Base-by-base conservation (phyloP, 2,329 filamentous ascomycete genomes). In the Pyricularia grisea region DNA sequence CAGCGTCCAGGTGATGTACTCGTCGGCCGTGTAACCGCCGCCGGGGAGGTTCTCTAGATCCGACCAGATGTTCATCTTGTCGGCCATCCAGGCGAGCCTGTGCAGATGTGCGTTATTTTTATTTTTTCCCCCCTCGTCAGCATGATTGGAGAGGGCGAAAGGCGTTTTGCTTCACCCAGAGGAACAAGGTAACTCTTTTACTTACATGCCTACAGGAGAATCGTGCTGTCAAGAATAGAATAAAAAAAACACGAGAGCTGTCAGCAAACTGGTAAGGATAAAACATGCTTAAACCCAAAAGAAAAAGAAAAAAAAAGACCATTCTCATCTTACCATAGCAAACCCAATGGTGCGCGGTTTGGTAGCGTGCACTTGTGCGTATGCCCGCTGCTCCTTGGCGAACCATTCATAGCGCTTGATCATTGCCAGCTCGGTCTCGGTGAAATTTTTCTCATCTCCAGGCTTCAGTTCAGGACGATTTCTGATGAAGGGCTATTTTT, bases 161-260 rank as follows among this genome's bases (percentile, higher is more conserved):
- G 36, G 36, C 14, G 36, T 50, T 50, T 33, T 33, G 31, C 31
- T 33, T 10, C n/a, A n/a, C 5, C 33, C 10, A 11, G 33, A n/a
- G 50, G 50, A 9, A 58, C n/a, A n/a, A n/a, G n/a, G n/a, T n/a
- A 17, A 30, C 65, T 58, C 2, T 64, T 75, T 75, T 73, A 78
- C 58, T 61, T 14, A 61, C 25, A 73, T 72, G 2, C 75, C 78
- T 0, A 78, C 72, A 3, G 78, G 78, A 12, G 73, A 76, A 72
- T 79, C 78, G 2, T 73, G 72, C 12, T 61, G 17, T n/a, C 42
- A n/a, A 36, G 14, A 50, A n/a, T 14, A 12, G 12, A 61, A 25
- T 1, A 4, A 12, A 20, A 20, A 23, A n/a, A n/a, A n/a, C n/a
- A n/a, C n/a, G n/a, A 61, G 58, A 17, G 12, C 25, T 27, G 58